Percentiles rank a stretch among this genome's conserved stretches.
These are phyloP conservation scores for Venturia pyrina DNA, from an alignment of 2,329 filamentous ascomycete genomes.

Conservation along the genomic window DNA sequence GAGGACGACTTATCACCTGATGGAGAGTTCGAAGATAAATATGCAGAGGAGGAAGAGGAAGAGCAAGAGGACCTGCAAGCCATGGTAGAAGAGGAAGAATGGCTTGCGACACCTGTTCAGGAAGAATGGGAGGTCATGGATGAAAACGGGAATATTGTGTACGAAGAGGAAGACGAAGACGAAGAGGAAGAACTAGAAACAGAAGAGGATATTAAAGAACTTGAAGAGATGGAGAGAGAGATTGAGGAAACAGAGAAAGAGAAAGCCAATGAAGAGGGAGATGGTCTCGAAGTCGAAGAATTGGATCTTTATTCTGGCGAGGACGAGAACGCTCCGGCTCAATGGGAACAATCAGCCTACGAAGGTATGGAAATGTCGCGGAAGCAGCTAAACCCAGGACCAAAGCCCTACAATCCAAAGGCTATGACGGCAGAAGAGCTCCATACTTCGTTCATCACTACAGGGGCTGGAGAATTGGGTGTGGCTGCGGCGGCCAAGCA, in stretches of 20 bases:
- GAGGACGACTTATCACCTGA: not conserved
- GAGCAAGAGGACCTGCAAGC: not conserved
- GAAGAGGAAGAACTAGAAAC: not conserved
- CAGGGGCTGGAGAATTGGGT: not conserved
- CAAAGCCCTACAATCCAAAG: not conserved
- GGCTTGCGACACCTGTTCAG: not conserved
- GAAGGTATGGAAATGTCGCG: not conserved
- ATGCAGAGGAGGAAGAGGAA: not conserved
- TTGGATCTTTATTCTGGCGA: not conserved
- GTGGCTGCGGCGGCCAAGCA: not conserved
- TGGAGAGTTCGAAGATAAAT: too few species aligned
- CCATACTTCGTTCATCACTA: not conserved
- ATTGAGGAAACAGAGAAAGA: too few species aligned
- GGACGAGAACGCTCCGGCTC: not conserved
- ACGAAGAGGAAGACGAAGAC: not conserved
- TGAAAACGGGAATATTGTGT: not conserved
- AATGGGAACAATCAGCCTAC: not conserved
- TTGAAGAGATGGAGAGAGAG: too few species aligned
- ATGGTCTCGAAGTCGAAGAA: not conserved
- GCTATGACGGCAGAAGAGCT: not conserved
- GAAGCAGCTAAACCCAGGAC: not conserved
- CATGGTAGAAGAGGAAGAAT: not conserved
- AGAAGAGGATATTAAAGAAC: not conserved
- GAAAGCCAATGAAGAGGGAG: not conserved
- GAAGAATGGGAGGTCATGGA: conserved; percentile 1